Evolutionary conservation across 306 rosid species (phyloP).

Genomic region (Trichosanthes cucumerina): DNA sequence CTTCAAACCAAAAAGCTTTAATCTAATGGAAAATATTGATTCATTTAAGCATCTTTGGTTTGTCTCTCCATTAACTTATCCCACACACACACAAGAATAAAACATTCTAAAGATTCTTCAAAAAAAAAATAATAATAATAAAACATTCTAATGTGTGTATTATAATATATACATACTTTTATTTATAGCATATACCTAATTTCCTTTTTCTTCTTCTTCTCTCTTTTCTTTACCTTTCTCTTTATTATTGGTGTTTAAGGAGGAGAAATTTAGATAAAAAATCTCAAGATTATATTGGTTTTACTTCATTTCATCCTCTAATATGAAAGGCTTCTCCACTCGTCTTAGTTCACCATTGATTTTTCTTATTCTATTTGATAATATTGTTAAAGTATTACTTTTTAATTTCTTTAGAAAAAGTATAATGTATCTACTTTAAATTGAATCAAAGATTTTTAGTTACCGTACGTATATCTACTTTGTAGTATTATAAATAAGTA

Average conservation of each 20-base stretch:
- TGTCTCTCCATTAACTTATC: constrained; percentile 1
- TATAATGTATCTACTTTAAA: too few relatives aligned
- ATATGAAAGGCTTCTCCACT: too few relatives aligned
- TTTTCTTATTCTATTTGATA: too few relatives aligned
- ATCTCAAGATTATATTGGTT: background rate
- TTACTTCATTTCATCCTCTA: background rate
- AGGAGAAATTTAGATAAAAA: background rate
- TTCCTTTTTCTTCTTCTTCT: too few relatives aligned
- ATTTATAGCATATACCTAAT: background rate
- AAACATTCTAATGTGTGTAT: background rate
- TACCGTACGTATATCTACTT: too few relatives aligned
- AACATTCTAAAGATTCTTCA: background rate
- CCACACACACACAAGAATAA: constrained; percentile 1
- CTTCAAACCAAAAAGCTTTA: background rate
- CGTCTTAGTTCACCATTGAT: too few relatives aligned
- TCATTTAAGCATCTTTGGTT: background rate
- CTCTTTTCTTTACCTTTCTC: background rate
- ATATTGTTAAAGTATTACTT: too few relatives aligned
- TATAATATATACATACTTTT: background rate
- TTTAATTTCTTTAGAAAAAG: too few relatives aligned
- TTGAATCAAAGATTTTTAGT: too few relatives aligned
- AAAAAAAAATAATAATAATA: too few relatives aligned
- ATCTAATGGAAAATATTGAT: background rate
- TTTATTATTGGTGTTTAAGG: background rate
- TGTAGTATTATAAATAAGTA: too few relatives aligned